A percentile compares a stretch with the other conserved stretches of the same genome.
Conservation (phyloP, 352 stramenopile species). For the Globisporangium cystogenes region DNA sequence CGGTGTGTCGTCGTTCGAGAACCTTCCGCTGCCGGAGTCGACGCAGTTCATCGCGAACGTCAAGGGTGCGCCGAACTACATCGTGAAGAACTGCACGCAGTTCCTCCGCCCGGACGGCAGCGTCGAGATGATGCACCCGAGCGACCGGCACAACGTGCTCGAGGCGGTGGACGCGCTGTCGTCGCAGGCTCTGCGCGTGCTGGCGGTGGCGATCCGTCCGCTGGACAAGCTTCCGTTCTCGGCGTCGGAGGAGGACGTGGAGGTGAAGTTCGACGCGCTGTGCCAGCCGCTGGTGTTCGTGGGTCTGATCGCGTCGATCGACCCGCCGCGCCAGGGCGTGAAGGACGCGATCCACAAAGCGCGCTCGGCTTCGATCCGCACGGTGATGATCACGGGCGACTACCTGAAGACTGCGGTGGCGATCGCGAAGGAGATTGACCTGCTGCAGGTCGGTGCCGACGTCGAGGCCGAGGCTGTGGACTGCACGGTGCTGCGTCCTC, state of each 20-base stretch:
- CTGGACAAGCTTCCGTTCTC: conserved; percentile 40
- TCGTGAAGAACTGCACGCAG: conserved; percentile 59
- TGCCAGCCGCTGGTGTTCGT: conserved; percentile 87
- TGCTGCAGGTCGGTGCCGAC: conserved; percentile 78
- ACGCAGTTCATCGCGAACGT: conserved; percentile 46
- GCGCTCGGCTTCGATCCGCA: conserved; percentile 54
- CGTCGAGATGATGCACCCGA: conserved; percentile 30
- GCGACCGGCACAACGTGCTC: conserved; percentile 46
- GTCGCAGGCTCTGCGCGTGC: conserved; percentile 77
- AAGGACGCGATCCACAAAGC: conserved; percentile 39
- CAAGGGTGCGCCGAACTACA: conserved; percentile 71
- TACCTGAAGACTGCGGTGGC: conserved; percentile 93
- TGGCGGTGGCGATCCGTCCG: conserved; percentile 87
- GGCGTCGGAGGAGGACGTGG: conserved; percentile 40
- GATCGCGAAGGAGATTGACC: conserved; percentile 91
- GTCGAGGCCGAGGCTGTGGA: conserved; percentile 52
- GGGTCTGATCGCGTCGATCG: conserved; percentile 92
- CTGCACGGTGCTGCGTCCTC: conserved; percentile 58
- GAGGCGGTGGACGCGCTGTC: conserved; percentile 59
- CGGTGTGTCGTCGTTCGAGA: conserved; percentile 29
- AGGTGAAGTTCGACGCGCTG: conserved; percentile 61
- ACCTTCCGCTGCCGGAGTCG: conserved; percentile 25
- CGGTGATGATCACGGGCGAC: conserved; percentile 95
- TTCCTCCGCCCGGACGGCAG: conserved; percentile 46
- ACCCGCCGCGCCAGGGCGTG: conserved; percentile 63